Evolutionary conservation across 2,329 filamentous ascomycete genomes (phyloP), one percentile per base, ranked within the genome.

Genomic region (Aspergillus puulaauensis): DNA sequence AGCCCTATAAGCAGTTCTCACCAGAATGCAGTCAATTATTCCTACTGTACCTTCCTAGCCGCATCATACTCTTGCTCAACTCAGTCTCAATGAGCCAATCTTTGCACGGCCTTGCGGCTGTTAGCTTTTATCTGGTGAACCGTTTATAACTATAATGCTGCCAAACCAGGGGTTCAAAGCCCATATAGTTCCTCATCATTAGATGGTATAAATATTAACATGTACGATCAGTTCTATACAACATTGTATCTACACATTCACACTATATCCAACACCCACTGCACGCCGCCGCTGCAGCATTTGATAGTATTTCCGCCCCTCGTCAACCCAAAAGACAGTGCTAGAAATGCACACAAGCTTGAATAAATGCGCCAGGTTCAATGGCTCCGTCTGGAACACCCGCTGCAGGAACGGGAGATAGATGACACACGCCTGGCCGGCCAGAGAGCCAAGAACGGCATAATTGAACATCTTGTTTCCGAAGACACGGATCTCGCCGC

Each of bases 381-480:
- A 76, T 1, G 90, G 88, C 75, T 99, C 95, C 0, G 95, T 99
- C 79, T 99, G 95, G 78, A 99, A 99, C 5, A 98, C 88, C 52
- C 90, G 85, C 77, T 99, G 95, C 66, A 99, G 79, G 78, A 92
- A 93, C 9, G 95, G 95, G 63, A 98, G 87, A 75, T 98, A 99
- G 54, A 99, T 91, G 56, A 99, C 96, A 61, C 93, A 83, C 46
- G 93, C 78, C 76, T 99, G 95, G 2, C 95, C 95, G 5, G 90
- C 77, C 49, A 99, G 74, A 71, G 90, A 93, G 23, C 95, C 87
- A 8, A 89, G 83, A 2, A 99, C 95, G 0, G 95, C 93, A 81
- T 93, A 96, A 76, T 98, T 98, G 79, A 99, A 99, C 76, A 99
- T 89, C 59, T 87, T 89, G 72, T 99, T 99, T 8, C 88, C 86